Percentiles rank a stretch among this genome's conserved stretches.
Conservation (phyloP, 805 yeast species). For the Yamadazyma nakazawae region DNA sequence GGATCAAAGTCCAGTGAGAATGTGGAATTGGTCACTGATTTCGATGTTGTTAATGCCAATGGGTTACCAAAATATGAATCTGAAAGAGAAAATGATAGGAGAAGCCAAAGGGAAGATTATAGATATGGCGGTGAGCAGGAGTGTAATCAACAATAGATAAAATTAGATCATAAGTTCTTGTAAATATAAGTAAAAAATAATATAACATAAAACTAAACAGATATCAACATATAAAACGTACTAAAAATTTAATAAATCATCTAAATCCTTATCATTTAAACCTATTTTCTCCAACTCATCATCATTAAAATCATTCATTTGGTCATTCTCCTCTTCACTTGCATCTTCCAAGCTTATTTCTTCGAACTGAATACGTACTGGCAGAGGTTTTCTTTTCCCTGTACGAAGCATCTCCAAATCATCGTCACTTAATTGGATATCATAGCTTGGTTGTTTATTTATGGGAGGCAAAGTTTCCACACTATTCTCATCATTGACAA, state of each 20-base stretch:
- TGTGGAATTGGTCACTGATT: conserved; percentile 35
- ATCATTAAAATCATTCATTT: conserved; percentile 2
- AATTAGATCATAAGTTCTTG: background rate
- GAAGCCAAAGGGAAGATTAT: background rate
- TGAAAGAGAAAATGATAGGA: background rate
- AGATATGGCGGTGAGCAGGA: background rate
- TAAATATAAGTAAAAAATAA: no score
- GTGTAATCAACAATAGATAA: background rate
- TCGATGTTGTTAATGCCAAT: conserved; percentile 22
- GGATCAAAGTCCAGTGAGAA: conserved; percentile 36
- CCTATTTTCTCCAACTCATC: conserved; percentile 24
- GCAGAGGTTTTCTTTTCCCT: conserved; percentile 1
- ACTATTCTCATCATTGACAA: conserved; percentile 22
- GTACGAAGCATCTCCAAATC: conserved; percentile 7
- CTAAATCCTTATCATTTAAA: conserved; percentile 30
- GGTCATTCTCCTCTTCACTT: conserved; percentile 11
- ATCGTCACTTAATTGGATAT: conserved; percentile 8
- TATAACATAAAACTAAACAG: background rate
- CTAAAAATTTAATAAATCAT: conserved; percentile 33
- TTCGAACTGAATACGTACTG: conserved; percentile 3
- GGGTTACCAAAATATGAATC: conserved; percentile 29
- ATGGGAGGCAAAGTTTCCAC: conserved; percentile 16
- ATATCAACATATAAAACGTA: background rate
- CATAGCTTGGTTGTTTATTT: background rate
- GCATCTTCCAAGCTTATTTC: conserved; percentile 14